Evolutionary conservation across 2,329 filamentous ascomycete genomes (phyloP), one percentile per base, ranked within the genome.

Genomic region (Fusarium pilosicola): DNA sequence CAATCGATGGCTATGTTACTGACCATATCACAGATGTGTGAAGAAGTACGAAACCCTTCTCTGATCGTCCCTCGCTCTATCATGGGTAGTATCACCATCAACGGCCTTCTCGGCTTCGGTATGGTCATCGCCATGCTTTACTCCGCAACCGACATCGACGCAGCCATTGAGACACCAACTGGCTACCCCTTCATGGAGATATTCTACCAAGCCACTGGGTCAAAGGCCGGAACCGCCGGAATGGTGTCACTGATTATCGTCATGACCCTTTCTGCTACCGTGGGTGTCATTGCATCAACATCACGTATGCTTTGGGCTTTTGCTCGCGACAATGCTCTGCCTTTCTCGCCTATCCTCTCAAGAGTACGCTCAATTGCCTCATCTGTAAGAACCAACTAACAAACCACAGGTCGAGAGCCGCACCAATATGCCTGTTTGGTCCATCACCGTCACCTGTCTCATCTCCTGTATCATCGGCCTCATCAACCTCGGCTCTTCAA

Each of bases 81-180:
- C 11, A 77, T 77, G 74, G 69, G 66, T 0, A 77, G 75, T 26
- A 62, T 77, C 12, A 24, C 41, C 2, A 71, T 77, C 39, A 77
- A 77, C 15, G 75, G 75, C 1, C 42, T 54, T 11, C 44, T 77
- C 18, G 75, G 75, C 30, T 61, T 77, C 5, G 75, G 69, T 0
- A 77, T 77, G 71, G 56, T 77, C 8, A 77, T 77, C 6, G 75
- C 75, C 11, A 75, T 77, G 75, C 75, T 77, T 2, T 77, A 75
- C 32, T 63, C 74, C 17, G 71, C 74, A 0, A 77, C 75, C 15
- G 66, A 77, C 15, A 71, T 77, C 6, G 74, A 77, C 7, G 62
- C 48, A 7, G 75, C 75, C 12, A 77, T 76, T 1, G 62, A 69
- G 15, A 60, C 73, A 3, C 65, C 71, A 3, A 77, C 75, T 6